Conservation (phyloP, 2,329 filamentous ascomycete species). For the Periconia sp. region DNA sequence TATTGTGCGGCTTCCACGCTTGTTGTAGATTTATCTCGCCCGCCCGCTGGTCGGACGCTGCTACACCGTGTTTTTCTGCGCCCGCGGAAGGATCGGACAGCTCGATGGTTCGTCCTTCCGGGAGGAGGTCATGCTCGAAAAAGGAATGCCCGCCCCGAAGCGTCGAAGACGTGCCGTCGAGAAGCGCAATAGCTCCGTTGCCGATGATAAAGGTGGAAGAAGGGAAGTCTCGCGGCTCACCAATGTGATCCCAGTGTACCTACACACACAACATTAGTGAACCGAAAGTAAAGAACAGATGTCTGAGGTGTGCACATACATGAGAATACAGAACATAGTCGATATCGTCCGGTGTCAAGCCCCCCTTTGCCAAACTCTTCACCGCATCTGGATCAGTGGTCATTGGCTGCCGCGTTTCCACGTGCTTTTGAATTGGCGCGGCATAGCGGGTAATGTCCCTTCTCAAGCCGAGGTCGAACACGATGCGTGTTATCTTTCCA, state of each 20-base stretch:
- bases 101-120: conserved; percentile 50
- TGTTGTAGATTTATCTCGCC: conserved; percentile 17
- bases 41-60: neutral
- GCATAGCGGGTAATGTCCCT: conserved; percentile 54
- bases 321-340: conserved; percentile 52
- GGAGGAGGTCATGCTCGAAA: conserved; percentile 55
- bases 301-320: conserved; percentile 27
- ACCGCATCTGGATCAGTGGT: conserved; percentile 49
- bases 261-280: no score
- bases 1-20: conserved; percentile 52
- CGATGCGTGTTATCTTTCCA: conserved; percentile 46
- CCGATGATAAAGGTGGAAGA: conserved; percentile 49
- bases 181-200: conserved; percentile 29
- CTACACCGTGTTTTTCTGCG: neutral
- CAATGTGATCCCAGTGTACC: conserved; percentile 53
- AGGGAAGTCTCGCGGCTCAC: conserved; percentile 47
- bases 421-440: conserved; percentile 53
- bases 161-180: conserved; percentile 26
- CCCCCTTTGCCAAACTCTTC: conserved; percentile 44
- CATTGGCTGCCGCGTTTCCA: conserved; percentile 53
- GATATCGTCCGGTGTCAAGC: conserved; percentile 45
- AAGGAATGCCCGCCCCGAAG: conserved; percentile 41
- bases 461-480: conserved; percentile 63
- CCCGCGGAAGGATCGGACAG: conserved; percentile 47
- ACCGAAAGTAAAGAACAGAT: neutral